Conservation (phyloP, 495 filamentous ascomycete species). For the Oleoguttula mirabilis region DNA sequence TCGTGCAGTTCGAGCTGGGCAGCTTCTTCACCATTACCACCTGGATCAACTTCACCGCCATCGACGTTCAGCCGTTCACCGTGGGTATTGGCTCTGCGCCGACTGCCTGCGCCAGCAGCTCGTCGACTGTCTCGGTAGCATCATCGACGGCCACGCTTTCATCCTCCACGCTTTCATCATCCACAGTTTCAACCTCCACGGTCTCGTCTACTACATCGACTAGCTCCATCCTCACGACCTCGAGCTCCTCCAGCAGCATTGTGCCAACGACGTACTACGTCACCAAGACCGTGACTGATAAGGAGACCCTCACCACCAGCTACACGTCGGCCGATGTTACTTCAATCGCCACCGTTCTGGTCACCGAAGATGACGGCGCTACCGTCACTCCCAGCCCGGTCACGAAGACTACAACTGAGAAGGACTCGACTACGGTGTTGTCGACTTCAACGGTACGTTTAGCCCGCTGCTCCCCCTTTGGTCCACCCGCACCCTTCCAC, state of each 20-base stretch:
- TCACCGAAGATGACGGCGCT: slow-evolving; percentile 2
- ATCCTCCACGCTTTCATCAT: slow-evolving; percentile 1
- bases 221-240: background rate
- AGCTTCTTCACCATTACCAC: slow-evolving; percentile 9
- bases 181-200: background rate
- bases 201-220: background rate
- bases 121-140: background rate
- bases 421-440: slow-evolving; percentile 1
- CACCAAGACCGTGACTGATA: slow-evolving; percentile 8
- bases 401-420: slow-evolving; percentile 2
- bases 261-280: background rate
- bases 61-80: slow-evolving; percentile 13
- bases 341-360: background rate
- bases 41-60: slow-evolving; percentile 9
- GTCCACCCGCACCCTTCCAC: too few relatives aligned
- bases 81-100: slow-evolving; percentile 12
- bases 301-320: slow-evolving; percentile 2
- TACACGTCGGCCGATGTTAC: slow-evolving; percentile 3
- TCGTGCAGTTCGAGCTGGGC: slow-evolving; percentile 14
- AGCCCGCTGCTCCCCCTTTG: too few relatives aligned
- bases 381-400: slow-evolving; percentile 3
- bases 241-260: background rate
- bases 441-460: background rate
- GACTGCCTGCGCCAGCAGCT: background rate
- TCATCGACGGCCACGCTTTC: background rate